Evolutionary conservation across 805 yeast species (phyloP), one percentile per base, ranked within the genome.

Genomic region (Yarrowia sp.): DNA sequence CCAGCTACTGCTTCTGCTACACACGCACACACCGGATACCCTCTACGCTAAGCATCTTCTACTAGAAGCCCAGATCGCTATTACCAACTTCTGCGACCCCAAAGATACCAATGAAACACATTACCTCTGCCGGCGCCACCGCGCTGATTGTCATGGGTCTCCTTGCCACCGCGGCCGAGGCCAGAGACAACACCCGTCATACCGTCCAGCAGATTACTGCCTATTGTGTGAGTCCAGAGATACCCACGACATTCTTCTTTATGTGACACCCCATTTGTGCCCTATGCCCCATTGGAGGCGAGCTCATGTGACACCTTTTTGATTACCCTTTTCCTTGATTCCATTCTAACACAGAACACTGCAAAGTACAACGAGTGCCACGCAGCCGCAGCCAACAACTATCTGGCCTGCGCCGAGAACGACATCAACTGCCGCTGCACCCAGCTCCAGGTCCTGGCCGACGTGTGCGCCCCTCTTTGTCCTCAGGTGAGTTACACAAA

Each of bases 321-420:
- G 58, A 52, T 52, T 15, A 36, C 60, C 34, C 9, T 14, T 19
- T 6, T 5, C 24, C 4, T 39, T 15, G 44, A 40, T 40, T n/a
- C 38, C 33, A 8, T 24, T 40, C 50, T 58, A 58, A 58, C 64
- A 58, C 64, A 58, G 64, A 58, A 58, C 64, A 42, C 64, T 43
- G 49, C 64, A 42, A 43, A 58, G 53, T 61, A 61, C 55, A 61
- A 61, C 24, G 53, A 46, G 55, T 61, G 66, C 66, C 66, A 61
- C 30, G 42, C 46, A 12, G 66, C 53, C 3, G 66, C 55, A 6
- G 55, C 55, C 9, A 61, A 61, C 55, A 61, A 46, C 46, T 61
- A 38, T 44, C 53, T 38, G 30, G 66, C 53, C 14, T 61, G 66
- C 38, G 34, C 66, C 30, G 44, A 44, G 39, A 24, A 61, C 49